Evolutionary conservation across 768 basidiomycete genomes (phyloP).

Genomic region (Calocera cornea): DNA sequence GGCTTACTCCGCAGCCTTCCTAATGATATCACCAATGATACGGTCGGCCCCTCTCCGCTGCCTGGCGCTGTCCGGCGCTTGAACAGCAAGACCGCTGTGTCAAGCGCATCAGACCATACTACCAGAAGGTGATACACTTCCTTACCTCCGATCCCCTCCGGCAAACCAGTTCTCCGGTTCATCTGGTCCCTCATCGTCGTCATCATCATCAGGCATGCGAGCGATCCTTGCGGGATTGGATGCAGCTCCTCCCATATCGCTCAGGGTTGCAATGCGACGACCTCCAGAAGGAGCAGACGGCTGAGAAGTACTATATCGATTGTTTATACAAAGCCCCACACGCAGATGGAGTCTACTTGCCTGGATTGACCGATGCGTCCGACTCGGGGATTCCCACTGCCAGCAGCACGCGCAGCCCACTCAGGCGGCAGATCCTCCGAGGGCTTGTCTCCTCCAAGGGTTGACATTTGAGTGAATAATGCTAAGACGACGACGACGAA

Average conservation of each 20-base stretch:
- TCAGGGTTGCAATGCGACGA: constrained; percentile 27
- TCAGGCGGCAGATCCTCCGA: not conserved
- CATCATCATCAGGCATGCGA: constrained; percentile 25
- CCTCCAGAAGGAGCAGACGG: constrained; percentile 14
- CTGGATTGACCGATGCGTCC: constrained; percentile 14
- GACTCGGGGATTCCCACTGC: constrained; percentile 12
- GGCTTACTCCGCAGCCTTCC: constrained; percentile 67
- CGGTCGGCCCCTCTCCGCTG: constrained; percentile 38
- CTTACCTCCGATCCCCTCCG: constrained; percentile 85
- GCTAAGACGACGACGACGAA: not conserved
- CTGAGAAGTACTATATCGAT: not conserved
- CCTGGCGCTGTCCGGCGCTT: constrained; percentile 54
- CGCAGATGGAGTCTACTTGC: not conserved
- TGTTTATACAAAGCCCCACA: not conserved
- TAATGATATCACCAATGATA: constrained; percentile 57
- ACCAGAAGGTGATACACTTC: not conserved
- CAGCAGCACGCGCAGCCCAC: not conserved
- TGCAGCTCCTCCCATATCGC: constrained; percentile 20
- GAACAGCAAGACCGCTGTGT: constrained; percentile 68
- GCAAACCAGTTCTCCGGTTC: constrained; percentile 64
- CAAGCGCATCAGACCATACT: not conserved
- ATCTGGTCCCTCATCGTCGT: constrained; percentile 27
- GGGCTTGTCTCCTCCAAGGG: not conserved
- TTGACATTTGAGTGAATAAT: not conserved
- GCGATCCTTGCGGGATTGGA: constrained; percentile 13